phyloP scores from a whole-genome alignment of 495 filamentous ascomycete species.

The Penicillium herquei region DNA sequence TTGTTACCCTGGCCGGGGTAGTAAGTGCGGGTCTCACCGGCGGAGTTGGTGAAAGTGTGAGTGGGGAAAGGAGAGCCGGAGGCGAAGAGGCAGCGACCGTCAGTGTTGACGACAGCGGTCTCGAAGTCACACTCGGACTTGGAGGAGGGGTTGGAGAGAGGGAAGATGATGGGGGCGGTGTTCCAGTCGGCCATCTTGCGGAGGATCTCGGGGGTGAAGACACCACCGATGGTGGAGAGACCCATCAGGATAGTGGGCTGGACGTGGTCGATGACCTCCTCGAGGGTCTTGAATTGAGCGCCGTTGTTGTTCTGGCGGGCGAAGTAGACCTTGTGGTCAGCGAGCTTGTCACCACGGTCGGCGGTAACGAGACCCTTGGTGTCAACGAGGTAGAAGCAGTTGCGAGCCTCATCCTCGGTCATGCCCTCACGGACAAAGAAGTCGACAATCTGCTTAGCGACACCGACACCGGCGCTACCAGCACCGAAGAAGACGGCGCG shows the following conservation, averaged over 20 bases:
- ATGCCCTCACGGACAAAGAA: conserved; percentile 92
- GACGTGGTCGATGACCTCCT: conserved; percentile 90
- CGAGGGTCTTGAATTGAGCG: conserved; percentile 83
- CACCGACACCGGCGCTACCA: conserved; percentile 91
- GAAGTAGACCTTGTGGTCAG: conserved; percentile 98
- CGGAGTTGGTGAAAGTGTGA: conserved; percentile 56
- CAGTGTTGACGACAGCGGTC: conserved; percentile 82
- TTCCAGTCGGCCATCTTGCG: conserved; percentile 81
- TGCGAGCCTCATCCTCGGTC: conserved; percentile 83
- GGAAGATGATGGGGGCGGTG: conserved; percentile 84
- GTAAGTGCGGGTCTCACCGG: conserved; percentile 65
- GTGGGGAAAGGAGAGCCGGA: conserved; percentile 90
- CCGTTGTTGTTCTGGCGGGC: conserved; percentile 90
- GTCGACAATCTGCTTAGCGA: conserved; percentile 94
- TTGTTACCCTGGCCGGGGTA: conserved; percentile 92
- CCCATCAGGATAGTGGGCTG: conserved; percentile 93
- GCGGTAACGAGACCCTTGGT: conserved; percentile 92
- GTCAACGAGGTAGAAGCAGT: conserved; percentile 97
- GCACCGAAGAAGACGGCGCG: conserved; percentile 95
- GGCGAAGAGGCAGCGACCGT: conserved; percentile 88
- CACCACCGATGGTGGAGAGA: conserved; percentile 88
- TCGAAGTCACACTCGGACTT: conserved; percentile 98
- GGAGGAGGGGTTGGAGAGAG: conserved; percentile 87
- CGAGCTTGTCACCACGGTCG: conserved; percentile 90
- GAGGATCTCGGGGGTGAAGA: conserved; percentile 88